phyloP scores from a whole-genome alignment of 1,139 yeast species.

The Lodderomyces theae region DNA sequence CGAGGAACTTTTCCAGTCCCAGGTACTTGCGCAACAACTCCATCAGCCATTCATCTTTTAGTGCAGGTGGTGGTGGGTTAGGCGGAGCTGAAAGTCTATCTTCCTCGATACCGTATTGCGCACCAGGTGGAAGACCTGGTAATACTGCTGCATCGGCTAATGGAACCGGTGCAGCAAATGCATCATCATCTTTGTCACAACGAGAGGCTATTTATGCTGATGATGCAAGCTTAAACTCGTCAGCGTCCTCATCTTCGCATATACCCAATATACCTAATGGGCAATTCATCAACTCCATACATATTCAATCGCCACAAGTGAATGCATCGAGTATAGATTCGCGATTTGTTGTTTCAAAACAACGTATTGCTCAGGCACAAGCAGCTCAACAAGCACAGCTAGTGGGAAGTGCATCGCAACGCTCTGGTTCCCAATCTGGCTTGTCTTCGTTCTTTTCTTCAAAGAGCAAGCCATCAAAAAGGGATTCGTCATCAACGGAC shows the following conservation, averaged over 20 bases:
- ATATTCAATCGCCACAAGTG: slow-evolving; percentile 69
- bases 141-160: slow-evolving; percentile 15
- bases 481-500: slow-evolving; percentile 40
- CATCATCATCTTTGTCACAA: slow-evolving; percentile 1
- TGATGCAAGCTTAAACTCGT: neutral
- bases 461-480: slow-evolving; percentile 33
- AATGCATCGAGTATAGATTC: slow-evolving; percentile 57
- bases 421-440: slow-evolving; percentile 48
- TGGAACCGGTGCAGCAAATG: slow-evolving; percentile 4
- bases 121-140: slow-evolving; percentile 55
- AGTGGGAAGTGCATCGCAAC: slow-evolving; percentile 25
- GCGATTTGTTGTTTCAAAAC: slow-evolving; percentile 70
- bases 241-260: slow-evolving; percentile 18
- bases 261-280: slow-evolving; percentile 51
- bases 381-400: slow-evolving; percentile 27
- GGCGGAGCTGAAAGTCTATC: slow-evolving; percentile 44
- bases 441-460: slow-evolving; percentile 41
- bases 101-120: slow-evolving; percentile 67
- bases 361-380: slow-evolving; percentile 61
- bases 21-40: slow-evolving; percentile 45
- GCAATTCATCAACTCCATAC: slow-evolving; percentile 57
- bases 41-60: slow-evolving; percentile 41
- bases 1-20: slow-evolving; percentile 27
- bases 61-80: slow-evolving; percentile 22
- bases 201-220: slow-evolving; percentile 3